Percentiles rank a stretch among this genome's conserved stretches.
Evolutionary conservation across 2,329 filamentous ascomycete species (phyloP).

Genomic region (Tolypocladium album): DNA sequence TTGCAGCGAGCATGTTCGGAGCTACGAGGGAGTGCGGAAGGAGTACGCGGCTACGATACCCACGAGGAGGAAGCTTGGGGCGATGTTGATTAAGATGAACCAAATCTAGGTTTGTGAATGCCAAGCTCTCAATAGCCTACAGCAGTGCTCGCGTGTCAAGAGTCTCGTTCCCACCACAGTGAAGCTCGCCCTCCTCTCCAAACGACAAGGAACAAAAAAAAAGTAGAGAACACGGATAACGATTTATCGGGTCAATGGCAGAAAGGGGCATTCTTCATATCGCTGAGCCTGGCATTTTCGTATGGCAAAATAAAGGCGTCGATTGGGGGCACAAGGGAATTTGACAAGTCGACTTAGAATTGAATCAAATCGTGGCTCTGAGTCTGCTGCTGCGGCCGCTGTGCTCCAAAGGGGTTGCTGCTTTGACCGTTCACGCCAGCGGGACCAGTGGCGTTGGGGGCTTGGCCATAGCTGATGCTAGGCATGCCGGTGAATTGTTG

Average conservation of each 20-base stretch:
- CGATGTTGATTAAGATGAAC: slow-evolving; percentile 4
- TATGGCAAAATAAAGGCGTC: slow-evolving; percentile 2
- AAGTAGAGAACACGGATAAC: neutral
- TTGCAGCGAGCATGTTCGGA: neutral
- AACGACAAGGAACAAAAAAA: slow-evolving; percentile 2
- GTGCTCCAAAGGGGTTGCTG: slow-evolving; percentile 47
- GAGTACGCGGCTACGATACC: slow-evolving; percentile 1
- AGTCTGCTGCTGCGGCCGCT: slow-evolving; percentile 36
- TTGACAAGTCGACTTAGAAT: slow-evolving; percentile 32
- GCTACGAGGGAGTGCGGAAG: neutral
- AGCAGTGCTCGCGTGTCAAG: neutral
- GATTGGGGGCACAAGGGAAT: neutral
- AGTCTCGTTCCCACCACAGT: neutral
- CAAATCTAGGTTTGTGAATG: slow-evolving; percentile 5
- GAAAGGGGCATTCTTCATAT: slow-evolving; percentile 1
- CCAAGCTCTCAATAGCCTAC: slow-evolving; percentile 2
- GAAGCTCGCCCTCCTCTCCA: neutral
- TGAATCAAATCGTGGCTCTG: slow-evolving; percentile 52
- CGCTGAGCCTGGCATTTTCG: neutral
- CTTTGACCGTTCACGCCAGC: slow-evolving; percentile 42
- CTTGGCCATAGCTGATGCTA: slow-evolving; percentile 39
- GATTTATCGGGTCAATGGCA: neutral
- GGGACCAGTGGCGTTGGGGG: slow-evolving; percentile 39
- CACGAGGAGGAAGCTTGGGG: slow-evolving; percentile 4
- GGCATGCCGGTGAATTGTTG: slow-evolving; percentile 76